Evolutionary conservation across 345 rosid genomes (phyloP), one percentile per base, ranked within the genome.

Genomic region (Toxicodendron radicans): DNA sequence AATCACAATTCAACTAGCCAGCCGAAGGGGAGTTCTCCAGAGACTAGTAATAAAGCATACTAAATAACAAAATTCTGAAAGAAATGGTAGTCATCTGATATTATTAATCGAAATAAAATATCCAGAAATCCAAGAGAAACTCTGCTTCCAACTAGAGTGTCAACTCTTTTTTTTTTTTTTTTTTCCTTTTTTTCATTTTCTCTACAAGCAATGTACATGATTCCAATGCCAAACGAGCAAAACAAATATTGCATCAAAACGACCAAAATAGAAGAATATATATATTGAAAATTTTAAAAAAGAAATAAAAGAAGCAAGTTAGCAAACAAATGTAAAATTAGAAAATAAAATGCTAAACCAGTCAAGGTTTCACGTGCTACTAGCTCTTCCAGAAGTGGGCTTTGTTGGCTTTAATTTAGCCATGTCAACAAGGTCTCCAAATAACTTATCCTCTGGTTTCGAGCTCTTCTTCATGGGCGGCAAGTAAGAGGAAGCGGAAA

Each of bases 391-490:
- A 3, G 93, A 81, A 30, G 88, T 81, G 41, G 91, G 52, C 78
- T 91, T 96, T 13, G 87, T 67, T 2, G 93, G 79, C 83, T 93
- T 96, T 79, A 92, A 79, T 78, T 93, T 96, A 10, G 98, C 83
- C 78, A 96, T 83, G 80, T 93, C 97, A 14, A 96, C 97, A 20
- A 96, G 97, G 81, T 96, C 99, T 71, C 99, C 98, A 74, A 96
- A 96, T 41, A 96, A 81, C 93, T 89, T 93, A 78, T 96, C 89
- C 81, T 89, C 91, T 11, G 90, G 93, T 60, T 87, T 89, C 23
- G 90, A 73, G 56, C 89, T 86, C 84, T 76, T 92, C 79, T 79
- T 60, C 75, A 60, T 86, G 0, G 92, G 87, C 0, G 89, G 84
- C 43, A 80, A 73, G 49, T 88, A 89, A 11, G 97, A 86, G 11